Base-by-base conservation (phyloP, 768 basidiomycete species). In the Tylopilus vinaceipallidus region DNA sequence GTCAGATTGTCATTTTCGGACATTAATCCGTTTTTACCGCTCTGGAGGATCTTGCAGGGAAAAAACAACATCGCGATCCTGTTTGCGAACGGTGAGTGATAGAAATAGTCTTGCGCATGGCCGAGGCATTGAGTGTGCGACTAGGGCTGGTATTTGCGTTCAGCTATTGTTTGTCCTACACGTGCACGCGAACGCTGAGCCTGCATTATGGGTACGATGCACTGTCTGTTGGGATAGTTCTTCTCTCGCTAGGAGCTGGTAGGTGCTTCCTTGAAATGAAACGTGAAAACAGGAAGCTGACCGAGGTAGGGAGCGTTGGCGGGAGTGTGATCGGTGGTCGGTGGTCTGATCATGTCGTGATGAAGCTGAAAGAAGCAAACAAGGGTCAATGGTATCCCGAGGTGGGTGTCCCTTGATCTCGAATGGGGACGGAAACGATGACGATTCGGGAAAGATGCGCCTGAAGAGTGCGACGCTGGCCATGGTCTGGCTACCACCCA, bases 241-340 rank as follows among this genome's bases (percentile, higher is more conserved):
- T 93, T 6, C 77, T 97, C 9, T 68, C 86, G 0, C 88, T 83
- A 56, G 92, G 92, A 40, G 54, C 78, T 14, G 87, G 88, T 83
- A 49, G 32, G 75, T 59, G 38, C 10, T 26, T 52, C 13, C 2
- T 42, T 34, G n/a, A 34, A 45, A 41, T 17, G 19, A 29, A 6
- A 12, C 27, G 6, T 13, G 16, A 30, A 45, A 14, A 26, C 26
- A 32, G 22, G 24, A 40, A 48, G 16, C 34, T 49, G 26, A 48
- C 5, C 23, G 29, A 14, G 36, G 38, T 32, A 69, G 83, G 83
- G 7, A 75, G 71, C 50, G 69, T 82, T 32, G 51, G 66, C 10
- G 84, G 84, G 3, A 80, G 78, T 52, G 59, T 84, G 10, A 55
- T 77, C 0, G 84, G 84, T 17, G 84, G 85, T 0, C 67, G 77